phyloP scores from a whole-genome alignment of 371 early-diverging fungal genomes.

The Phascolomyces articulosus region DNA sequence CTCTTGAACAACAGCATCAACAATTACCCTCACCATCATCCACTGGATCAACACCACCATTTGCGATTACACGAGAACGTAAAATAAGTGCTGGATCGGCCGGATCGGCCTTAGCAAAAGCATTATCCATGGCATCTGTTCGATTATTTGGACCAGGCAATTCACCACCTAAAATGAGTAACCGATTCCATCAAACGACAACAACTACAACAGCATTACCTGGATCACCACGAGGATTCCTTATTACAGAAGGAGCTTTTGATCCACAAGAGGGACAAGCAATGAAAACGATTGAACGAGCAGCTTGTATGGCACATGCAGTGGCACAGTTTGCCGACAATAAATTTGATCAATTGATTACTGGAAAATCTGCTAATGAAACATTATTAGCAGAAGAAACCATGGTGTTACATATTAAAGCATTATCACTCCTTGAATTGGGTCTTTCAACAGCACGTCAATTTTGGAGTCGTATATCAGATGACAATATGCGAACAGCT shows the following conservation, averaged over 20 bases:
- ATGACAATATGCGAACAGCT: slow-evolving; percentile 31
- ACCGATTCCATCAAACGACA: slow-evolving; percentile 9
- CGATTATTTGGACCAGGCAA: slow-evolving; percentile 62
- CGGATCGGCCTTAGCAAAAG: slow-evolving; percentile 62
- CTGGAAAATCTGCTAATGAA: slow-evolving; percentile 12
- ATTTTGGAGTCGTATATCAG: slow-evolving; percentile 64
- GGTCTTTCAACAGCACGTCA: slow-evolving; percentile 74
- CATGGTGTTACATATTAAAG: slow-evolving; percentile 74
- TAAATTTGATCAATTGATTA: slow-evolving; percentile 48
- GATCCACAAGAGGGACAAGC: slow-evolving; percentile 43
- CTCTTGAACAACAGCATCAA: slow-evolving; percentile 26
- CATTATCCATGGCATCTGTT: slow-evolving; percentile 61
- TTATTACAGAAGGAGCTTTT: slow-evolving; percentile 23
- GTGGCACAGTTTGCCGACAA: slow-evolving; percentile 64
- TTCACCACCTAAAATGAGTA: slow-evolving; percentile 48
- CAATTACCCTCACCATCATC: slow-evolving; percentile 27
- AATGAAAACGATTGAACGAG: slow-evolving; percentile 56
- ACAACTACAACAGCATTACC: slow-evolving; percentile 4
- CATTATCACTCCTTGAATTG: slow-evolving; percentile 74
- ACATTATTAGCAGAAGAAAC: slow-evolving; percentile 65
- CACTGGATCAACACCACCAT: slow-evolving; percentile 39
- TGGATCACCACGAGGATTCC: slow-evolving; percentile 40
- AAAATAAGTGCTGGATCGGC: slow-evolving; percentile 45
- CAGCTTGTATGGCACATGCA: slow-evolving; percentile 68
- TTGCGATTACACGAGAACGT: slow-evolving; percentile 36